Conservation (phyloP, 225 moss, liverwort and hornwort species). For the Thuidium tamariscinum region DNA sequence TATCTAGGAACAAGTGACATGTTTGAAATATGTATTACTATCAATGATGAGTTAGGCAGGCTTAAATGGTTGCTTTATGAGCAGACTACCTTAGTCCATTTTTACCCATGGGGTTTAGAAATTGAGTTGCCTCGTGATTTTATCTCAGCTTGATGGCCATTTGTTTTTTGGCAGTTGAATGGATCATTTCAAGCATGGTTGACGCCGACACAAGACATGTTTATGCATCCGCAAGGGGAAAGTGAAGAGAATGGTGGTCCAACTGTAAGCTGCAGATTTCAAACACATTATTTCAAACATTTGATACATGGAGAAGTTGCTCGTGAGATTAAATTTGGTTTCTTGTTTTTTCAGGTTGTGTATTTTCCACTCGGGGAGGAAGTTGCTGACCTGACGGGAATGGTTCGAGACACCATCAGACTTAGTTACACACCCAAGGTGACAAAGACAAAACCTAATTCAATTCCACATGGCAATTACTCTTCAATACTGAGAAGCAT, state of each 20-base stretch:
- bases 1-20: too few species aligned
- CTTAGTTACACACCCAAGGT: conserved; percentile 36
- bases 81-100: too few species aligned
- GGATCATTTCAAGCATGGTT: conserved; percentile 53
- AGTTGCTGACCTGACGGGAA: conserved; percentile 41
- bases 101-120: background rate
- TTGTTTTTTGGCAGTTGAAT: conserved; percentile 9
- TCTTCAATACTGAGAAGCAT: background rate
- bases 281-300: background rate
- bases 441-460: background rate
- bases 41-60: too few species aligned
- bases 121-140: background rate
- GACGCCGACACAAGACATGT: conserved; percentile 47
- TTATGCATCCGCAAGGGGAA: conserved; percentile 31
- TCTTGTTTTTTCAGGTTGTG: conserved; percentile 20
- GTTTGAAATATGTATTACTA: too few species aligned
- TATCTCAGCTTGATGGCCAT: background rate
- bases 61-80: too few species aligned
- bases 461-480: background rate
- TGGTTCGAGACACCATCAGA: conserved; percentile 53
- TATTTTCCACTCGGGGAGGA: conserved; percentile 45
- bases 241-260: conserved; percentile 45
- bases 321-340: background rate
- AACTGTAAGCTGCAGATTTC: conserved; percentile 13
- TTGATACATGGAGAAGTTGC: background rate